Conservation (phyloP, 2,329 filamentous ascomycete species). For the Pestalotiopsis sp. region DNA sequence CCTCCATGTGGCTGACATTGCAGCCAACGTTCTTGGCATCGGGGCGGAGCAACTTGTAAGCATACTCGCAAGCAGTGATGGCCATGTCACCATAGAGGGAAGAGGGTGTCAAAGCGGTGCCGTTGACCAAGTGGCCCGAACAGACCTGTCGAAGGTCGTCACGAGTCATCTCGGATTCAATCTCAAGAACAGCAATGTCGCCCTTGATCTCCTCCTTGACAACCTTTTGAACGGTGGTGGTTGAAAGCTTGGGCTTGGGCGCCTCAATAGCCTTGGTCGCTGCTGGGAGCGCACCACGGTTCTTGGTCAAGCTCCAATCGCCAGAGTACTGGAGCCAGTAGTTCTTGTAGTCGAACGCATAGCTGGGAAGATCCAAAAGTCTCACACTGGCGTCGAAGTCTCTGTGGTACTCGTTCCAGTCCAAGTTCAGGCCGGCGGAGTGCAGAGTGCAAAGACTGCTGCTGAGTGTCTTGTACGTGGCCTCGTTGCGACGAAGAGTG, state of each 20-base stretch:
- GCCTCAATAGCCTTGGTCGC: conserved; percentile 32
- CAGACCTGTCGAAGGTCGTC: conserved; percentile 65
- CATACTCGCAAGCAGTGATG: conserved; percentile 66
- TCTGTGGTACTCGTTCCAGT: conserved; percentile 70
- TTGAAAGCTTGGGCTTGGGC: conserved; percentile 59
- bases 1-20: conserved; percentile 70
- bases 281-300: conserved; percentile 57
- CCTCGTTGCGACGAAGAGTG: conserved; percentile 65
- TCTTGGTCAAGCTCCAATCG: conserved; percentile 67
- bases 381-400: conserved; percentile 61
- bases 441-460: conserved; percentile 60
- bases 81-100: conserved; percentile 53
- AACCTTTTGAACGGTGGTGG: conserved; percentile 67
- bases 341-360: conserved; percentile 71
- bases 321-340: conserved; percentile 71
- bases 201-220: conserved; percentile 65
- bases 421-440: conserved; percentile 59
- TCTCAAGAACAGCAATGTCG: conserved; percentile 61
- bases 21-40: conserved; percentile 58
- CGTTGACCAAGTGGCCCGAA: conserved; percentile 70
- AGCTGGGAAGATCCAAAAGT: conserved; percentile 68
- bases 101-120: conserved; percentile 67
- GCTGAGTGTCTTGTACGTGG: conserved; percentile 66
- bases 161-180: conserved; percentile 68
- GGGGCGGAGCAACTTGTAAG: conserved; percentile 65